Evolutionary conservation across 129 eudicot genomes (phyloP).

Genomic region (Calendula officinalis): DNA sequence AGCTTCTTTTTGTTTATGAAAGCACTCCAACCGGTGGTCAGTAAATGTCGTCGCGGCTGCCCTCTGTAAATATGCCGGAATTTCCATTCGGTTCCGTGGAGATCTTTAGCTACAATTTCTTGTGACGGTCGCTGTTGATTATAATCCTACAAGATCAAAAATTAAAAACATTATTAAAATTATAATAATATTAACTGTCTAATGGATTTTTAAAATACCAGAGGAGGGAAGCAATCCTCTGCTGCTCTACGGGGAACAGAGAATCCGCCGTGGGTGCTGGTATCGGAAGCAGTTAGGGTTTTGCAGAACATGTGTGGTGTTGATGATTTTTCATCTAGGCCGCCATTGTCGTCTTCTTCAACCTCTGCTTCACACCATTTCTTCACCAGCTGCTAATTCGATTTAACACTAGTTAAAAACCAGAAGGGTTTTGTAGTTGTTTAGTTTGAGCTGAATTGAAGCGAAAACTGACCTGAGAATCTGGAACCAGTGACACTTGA

Average conservation of each 20-base stretch:
- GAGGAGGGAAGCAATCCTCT: conserved; percentile 90
- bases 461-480: conserved; percentile 44
- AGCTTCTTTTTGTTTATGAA: conserved; percentile 90
- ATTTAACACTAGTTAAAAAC: background rate
- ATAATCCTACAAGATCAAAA: conserved; percentile 46
- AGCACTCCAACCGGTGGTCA: conserved; percentile 95
- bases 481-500: conserved; percentile 73
- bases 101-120: conserved; percentile 80
- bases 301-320: conserved; percentile 98
- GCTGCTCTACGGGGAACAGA: conserved; percentile 98
- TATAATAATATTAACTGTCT: background rate
- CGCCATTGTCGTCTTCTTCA: conserved; percentile 44
- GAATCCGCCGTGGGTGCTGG: conserved; percentile 95
- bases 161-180: background rate
- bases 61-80: conserved; percentile 81
- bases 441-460: background rate
- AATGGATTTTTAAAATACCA: conserved; percentile 41
- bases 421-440: background rate
- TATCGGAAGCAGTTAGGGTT: conserved; percentile 95
- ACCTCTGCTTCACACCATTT: conserved; percentile 50
- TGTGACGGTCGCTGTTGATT: conserved; percentile 86
- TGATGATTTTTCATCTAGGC: conserved; percentile 43
- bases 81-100: conserved; percentile 84
- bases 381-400: conserved; percentile 46
- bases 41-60: conserved; percentile 86